Base-by-base conservation (phyloP, 257 asterid species). In the Solanum tarijense region DNA sequence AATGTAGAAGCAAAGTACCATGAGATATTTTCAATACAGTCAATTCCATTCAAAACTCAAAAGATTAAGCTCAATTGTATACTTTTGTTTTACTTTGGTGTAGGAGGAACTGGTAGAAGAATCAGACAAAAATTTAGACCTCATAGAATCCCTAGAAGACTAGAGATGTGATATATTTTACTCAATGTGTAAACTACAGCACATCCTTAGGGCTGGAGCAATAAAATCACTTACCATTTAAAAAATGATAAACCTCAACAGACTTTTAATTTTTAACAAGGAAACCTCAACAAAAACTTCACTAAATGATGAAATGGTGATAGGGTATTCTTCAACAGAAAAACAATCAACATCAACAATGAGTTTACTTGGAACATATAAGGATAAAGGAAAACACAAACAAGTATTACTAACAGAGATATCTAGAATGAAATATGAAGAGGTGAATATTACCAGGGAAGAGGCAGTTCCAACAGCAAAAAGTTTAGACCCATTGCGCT, bases 381-480 rank as follows among this genome's bases (percentile, higher is more conserved):
- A 8, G 27, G 66, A 79, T 27, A 10, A 81, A 81, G 41, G 41
- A 5, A 46, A 29, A 82, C 41, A 82, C 18, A 13, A 82, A 46
- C 39, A 82, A 46, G 69, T 82, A 52, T 79, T 58, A 43, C 27
- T 10, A 71, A 43, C 38, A 79, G 55, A 82, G 11, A 48, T 20
- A 29, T 48, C 31, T 29, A 46, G 27, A 29, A 82, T 48, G 85
- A 82, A 46, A 29, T 46, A 4, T 81, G 39, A 81, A 18, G 58
- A 48, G 31, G 14, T 82, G 85, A 82, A 46, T 21, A 82, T 82
- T 96, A 97, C 99, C 98, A 97, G 93, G 88, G 99, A 96, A 39
- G 98, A 95, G 55, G 98, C 90, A 36, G 99, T 95, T 88, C 99
- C 99, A 89, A 97, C 99, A 46, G 98, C 99, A 71, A 97, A 94